Evolutionary conservation across 2,329 filamentous ascomycete species (phyloP), one percentile per base, ranked within the genome.

Genomic region (Zalaria obscura): DNA sequence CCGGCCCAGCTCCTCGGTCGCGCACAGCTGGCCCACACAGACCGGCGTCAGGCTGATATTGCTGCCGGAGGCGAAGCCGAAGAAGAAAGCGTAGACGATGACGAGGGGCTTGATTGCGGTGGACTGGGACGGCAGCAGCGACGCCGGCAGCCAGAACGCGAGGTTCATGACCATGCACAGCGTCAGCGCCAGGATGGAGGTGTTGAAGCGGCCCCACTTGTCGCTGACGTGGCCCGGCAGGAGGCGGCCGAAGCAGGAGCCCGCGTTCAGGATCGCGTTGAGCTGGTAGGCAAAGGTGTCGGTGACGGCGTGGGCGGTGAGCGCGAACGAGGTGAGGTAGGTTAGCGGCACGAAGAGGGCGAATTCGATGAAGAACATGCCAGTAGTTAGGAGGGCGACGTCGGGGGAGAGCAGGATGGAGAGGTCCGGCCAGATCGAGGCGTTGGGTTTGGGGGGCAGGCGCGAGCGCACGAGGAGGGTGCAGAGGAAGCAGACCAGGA

Each of bases 141-240:
- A 48, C 3, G 59, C 57, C 1, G 72, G 83, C 25, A 93, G 68
- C 86, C 85, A 93, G 3, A 93, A 65, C 29, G 70, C 80, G 26
- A 85, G 65, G 36, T 76, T 80, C 3, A 75, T 74, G 4, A 83
- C 61, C 27, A 84, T 57, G 50, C 73, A 77, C 27, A 76, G 52
- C 2, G 72, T 58, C 7, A 81, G 68, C 1, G 80, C 77, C 11
- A 76, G 61, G 47, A 91, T 76, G 60, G 85, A 82, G 27, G 75
- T 75, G 54, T 93, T 93, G 65, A 83, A 91, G 0, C 83, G 73
- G 0, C 87, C 87, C n/a, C 87, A 64, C 33, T 70, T 69, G 56
- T 93, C 87, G 2, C 83, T 78, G 48, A 80, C 72, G 56, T 79
- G 80, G 0, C 85, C 85, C 0, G 85, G 83, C 3, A 87, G 63